Percentiles rank a stretch among this genome's conserved stretches.
phyloP scores from a whole-genome alignment of 352 stramenopile species.

The Pythium oligandrum region DNA sequence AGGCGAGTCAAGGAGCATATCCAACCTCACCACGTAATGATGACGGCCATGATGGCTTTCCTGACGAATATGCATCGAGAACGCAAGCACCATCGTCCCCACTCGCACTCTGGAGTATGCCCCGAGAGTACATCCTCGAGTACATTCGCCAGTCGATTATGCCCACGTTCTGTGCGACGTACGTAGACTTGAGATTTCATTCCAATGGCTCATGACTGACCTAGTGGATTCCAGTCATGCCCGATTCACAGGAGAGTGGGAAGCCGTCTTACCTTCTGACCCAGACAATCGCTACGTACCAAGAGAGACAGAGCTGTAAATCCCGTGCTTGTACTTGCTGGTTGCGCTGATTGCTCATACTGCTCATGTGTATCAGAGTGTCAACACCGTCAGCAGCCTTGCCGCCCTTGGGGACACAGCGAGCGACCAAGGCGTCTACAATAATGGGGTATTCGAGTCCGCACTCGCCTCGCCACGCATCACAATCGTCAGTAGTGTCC shows the following conservation, averaged over 20 bases:
- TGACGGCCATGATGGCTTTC: conserved; percentile 2
- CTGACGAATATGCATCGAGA: background rate
- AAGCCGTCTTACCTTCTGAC: conserved; percentile 23
- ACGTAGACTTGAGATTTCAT: background rate
- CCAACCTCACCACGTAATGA: background rate
- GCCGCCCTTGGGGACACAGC: too few relatives aligned
- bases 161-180: conserved; percentile 59
- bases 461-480: too few relatives aligned
- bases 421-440: too few relatives aligned
- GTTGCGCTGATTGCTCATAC: too few relatives aligned
- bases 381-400: too few relatives aligned
- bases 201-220: background rate
- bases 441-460: too few relatives aligned
- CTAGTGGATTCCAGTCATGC: conserved; percentile 17
- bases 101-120: conserved; percentile 55
- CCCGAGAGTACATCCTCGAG: conserved; percentile 65
- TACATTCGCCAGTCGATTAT: conserved; percentile 77
- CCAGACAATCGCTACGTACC: conserved; percentile 13
- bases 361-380: too few relatives aligned
- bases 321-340: too few relatives aligned
- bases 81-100: conserved; percentile 15
- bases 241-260: conserved; percentile 36
- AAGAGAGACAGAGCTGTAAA: background rate
- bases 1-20: background rate
- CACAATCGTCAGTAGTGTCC: too few relatives aligned